Evolutionary conservation across 2,329 filamentous ascomycete genomes (phyloP), one percentile per base, ranked within the genome.

Genomic region (Onygenales sp.): DNA sequence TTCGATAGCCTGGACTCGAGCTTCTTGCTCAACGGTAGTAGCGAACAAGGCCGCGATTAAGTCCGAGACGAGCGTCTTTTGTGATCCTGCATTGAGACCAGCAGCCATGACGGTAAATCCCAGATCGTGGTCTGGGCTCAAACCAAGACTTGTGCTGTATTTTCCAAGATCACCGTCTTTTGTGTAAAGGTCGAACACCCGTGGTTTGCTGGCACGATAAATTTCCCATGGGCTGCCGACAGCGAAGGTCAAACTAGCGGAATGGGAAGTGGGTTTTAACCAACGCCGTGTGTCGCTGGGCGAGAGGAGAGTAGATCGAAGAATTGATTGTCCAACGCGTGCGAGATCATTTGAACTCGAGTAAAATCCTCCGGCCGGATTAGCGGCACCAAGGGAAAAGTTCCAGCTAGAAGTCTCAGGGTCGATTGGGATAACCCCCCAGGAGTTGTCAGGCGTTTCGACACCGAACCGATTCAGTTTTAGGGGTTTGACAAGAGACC

Each of bases 261-360:
- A 73, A 58, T 70, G 68, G 2, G 70, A 57, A 5, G 65, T 65
- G 0, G 72, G 72, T 53, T 73, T 72, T 43, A 75, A 58, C 72
- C 72, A 75, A 45, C 62, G 65, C 8, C 67, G 63, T 13, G 70
- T 74, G 42, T 64, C 60, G 14, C 64, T 59, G 5, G 56, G 41
- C 11, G 61, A 36, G 3, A 75, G 61, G 5, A 75, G 63, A 0
- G 62, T 64, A 4, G 68, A 69, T 45, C 65, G 63, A 2, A 74
- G 60, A 35, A 75, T 73, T 27, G 69, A 64, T 44, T 64, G 61
- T 7, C 71, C 72, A n/a, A 72, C 60, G 11, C 58, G 60, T 13
- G 69, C 61, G 9, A 74, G 55, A 55, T 74, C 70, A 49, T 63
- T 65, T 6, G 64, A 58, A 1, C 64, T 66, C 27, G 64, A 63